Conservation (phyloP, 345 rosid species). For the Orychophragmus violaceus region DNA sequence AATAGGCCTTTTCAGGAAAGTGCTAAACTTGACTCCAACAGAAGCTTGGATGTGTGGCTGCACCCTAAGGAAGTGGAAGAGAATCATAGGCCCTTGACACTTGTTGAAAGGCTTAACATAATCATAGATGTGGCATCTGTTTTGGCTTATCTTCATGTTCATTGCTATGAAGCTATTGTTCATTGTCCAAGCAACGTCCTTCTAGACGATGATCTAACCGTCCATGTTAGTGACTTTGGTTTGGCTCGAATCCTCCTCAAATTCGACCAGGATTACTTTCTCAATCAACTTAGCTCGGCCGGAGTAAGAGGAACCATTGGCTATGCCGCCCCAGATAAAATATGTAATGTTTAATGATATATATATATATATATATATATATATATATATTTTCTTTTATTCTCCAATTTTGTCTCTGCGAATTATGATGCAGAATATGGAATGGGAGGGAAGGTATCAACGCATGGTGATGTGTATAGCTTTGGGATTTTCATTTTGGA, state of each 20-base stretch:
- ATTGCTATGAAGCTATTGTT: slow-evolving; percentile 5
- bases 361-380: background rate
- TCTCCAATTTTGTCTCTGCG: background rate
- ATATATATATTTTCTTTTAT: background rate
- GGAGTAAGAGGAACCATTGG: background rate
- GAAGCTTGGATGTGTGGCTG: slow-evolving; percentile 40
- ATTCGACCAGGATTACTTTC: background rate
- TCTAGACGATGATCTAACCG: background rate
- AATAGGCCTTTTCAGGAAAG: too few species aligned
- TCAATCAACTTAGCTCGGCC: background rate
- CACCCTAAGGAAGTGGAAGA: slow-evolving; percentile 8
- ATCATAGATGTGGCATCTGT: slow-evolving; percentile 24
- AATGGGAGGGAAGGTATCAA: background rate
- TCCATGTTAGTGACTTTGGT: slow-evolving; percentile 27
- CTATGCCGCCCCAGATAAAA: background rate
- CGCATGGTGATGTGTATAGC: background rate
- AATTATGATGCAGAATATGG: background rate
- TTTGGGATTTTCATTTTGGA: background rate
- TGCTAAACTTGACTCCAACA: too few species aligned
- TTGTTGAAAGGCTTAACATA: slow-evolving; percentile 27
- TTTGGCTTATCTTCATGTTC: slow-evolving; percentile 18
- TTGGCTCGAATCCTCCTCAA: background rate
- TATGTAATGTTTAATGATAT: background rate
- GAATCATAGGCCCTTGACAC: background rate
- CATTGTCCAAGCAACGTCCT: slow-evolving; percentile 21